A percentile compares a stretch with the other conserved stretches of the same genome.
These are phyloP conservation scores for Aureobasidium sp. DNA, from an alignment of 2,329 filamentous ascomycete genomes.

Conservation along the genomic window DNA sequence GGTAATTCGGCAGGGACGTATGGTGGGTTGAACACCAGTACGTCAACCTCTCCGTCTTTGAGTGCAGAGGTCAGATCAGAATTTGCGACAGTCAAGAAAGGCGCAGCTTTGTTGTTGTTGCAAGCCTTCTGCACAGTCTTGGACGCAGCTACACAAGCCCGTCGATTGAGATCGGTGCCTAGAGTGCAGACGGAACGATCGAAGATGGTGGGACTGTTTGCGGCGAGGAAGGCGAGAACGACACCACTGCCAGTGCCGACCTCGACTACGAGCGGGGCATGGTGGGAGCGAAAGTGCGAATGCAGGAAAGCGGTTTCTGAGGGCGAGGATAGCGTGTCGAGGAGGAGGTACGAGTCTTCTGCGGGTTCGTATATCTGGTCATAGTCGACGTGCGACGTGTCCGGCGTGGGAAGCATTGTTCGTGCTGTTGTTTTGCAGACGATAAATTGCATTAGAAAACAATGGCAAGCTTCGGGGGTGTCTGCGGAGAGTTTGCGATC, in stretches of 20 bases:
- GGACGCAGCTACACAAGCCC: constrained; percentile 70
- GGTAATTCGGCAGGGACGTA: constrained; percentile 61
- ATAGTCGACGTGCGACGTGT: constrained; percentile 85
- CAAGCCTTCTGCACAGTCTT: constrained; percentile 50
- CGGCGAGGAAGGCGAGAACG: constrained; percentile 79
- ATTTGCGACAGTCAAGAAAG: constrained; percentile 59
- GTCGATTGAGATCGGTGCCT: constrained; percentile 76
- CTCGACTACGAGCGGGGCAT: constrained; percentile 62
- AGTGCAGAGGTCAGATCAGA: constrained; percentile 64
- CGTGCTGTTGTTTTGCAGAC: not conserved
- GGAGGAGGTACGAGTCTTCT: constrained; percentile 89
- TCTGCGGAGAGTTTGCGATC: constrained; percentile 6
- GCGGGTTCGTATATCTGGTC: constrained; percentile 88
- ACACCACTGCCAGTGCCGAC: constrained; percentile 88
- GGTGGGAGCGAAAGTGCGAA: constrained; percentile 46
- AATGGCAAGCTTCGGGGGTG: not conserved
- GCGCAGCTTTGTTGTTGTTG: not conserved
- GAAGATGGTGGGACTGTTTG: constrained; percentile 66
- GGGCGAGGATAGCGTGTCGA: constrained; percentile 76
- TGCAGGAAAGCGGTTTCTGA: constrained; percentile 64
- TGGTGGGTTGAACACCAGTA: constrained; percentile 93
- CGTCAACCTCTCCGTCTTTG: constrained; percentile 57
- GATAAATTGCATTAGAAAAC: not conserved
- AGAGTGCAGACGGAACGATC: constrained; percentile 64
- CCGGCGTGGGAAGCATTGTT: constrained; percentile 86